Evolutionary conservation across 768 basidiomycete species (phyloP), one percentile per base, ranked within the genome.

Genomic region (Royoungia palumana): DNA sequence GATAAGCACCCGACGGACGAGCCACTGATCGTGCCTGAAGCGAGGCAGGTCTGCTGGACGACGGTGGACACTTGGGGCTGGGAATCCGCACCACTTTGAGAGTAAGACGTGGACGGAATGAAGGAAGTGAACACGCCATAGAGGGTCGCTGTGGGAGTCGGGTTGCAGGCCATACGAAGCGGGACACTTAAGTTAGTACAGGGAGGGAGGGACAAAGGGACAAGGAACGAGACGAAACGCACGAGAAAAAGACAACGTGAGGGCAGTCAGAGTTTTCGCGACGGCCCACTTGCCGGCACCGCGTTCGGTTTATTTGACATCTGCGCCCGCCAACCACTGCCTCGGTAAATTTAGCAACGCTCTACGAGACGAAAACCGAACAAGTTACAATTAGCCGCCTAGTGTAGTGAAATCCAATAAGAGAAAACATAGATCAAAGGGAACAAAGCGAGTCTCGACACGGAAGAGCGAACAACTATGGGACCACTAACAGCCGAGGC

Each of bases 401-500:
- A 32, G 16, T 16, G 32, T 32, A 32, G 32, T 32, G 32, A 6
- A 32, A 32, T 32, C 32, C 32, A 32, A 16, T 32, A 32, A 32
- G 32, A 32, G 5, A 32, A 28, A 32, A 5, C 32, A 13, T 32
- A 25, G 35, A 44, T 28, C 13, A 36, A 54, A 38, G 14, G 20
- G 19, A 35, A 19, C 7, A n/a, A 44, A 21, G 28, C 25, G 38
- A 21, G 28, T 4, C 17, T 44, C 37, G 16, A 41, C 54, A 46
- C 53, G 50, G 51, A 14, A 30, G 38, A 12, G 20, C 17, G 34
- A 42, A 19, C 13, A 32, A 45, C 41, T 88, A 89, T 84, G 90
- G 87, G 89, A 89, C n/a, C 38, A 19, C 89, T 89, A 87, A 87
- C 36, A 47, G 13, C 7, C 32, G 25, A 5, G 55, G 35, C 41